Base-by-base conservation (phyloP, 345 rosid species). In the Erodium maritimum region DNA sequence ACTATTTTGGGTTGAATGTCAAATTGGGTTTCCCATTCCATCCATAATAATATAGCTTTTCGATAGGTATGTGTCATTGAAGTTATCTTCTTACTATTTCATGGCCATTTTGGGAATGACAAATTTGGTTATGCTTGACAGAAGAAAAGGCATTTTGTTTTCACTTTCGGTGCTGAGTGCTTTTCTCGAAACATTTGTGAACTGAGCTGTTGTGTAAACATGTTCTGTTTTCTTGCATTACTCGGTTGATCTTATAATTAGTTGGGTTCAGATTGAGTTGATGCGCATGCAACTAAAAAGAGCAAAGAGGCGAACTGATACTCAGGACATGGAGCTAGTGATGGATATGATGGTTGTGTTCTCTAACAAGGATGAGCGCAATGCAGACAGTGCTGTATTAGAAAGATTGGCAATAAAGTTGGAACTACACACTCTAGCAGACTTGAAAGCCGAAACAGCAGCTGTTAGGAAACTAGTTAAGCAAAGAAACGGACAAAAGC, bases 301-400 rank as follows among this genome's bases (percentile, higher is more conserved):
- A 69, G 84, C 86, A 5, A 77, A 71, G 65, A 66, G 71, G 67
- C 64, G 90, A 50, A 54, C 78, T 4, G 82, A 83, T 63, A 79
- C 90, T 1, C 86, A 75, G 19, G 90, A 83, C 65, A 80, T 81
- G 5, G 86, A 83, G 55, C 64, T 83, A 23, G 82, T 82, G 16
- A 83, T 83, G 86, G 90, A 83, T 68, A 69, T 81, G 61, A 81
- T 80, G 81, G 81, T 83, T 33, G 82, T 75, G 17, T 73, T 77
- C 58, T 76, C 82, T 0, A 65, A 77, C 59, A 34, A 55, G 22
- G 82, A 83, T 21, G 83, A 78, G 29, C 57, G 83, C 22, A 72
- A 76, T 37, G 79, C 78, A n/a, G 90, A 83, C 53, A 75, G 25
- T 29, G 84, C 79, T 5, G 67, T 81, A 23, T 68, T 79, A 3